Evolutionary conservation across 2,329 filamentous ascomycete species (phyloP), one percentile per base, ranked within the genome.

Genomic region (Thelonectria blattea): DNA sequence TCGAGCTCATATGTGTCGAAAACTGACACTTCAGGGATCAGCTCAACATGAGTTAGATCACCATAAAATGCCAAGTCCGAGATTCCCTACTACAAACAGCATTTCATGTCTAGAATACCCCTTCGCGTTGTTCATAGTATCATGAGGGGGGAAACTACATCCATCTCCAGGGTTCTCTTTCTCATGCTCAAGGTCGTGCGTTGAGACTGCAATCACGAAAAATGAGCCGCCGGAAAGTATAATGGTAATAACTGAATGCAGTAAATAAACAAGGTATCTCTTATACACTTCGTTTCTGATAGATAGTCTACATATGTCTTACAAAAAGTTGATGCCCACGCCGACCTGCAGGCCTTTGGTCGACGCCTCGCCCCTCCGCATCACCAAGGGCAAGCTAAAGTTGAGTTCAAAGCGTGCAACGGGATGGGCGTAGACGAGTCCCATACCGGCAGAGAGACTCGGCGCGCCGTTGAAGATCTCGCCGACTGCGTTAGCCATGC

Each of bases 261-360:
- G 34, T 52, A 58, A 58, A 54, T 30, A 30, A 24, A 9, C 27
- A 32, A 49, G 53, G 56, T 59, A 63, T 64, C 58, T 69, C 47
- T 55, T 58, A 12, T 55, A 52, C 32, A 55, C 47, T 18, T 43
- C 45, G 48, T 20, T 20, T 37, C 41, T 51, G 43, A 41, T 46
- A 30, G 3, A 30, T 56, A 46, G 18, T 50, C 37, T 46, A 54
- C 43, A 52, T 46, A 51, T 54, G n/a, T 58, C 18, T 58, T 90
- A 98, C 83, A 98, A 79, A 75, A 99, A 97, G 79, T 91, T 96
- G 73, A 99, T 93, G 51, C 95, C 95, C 42, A 99, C 92, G n/a
- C 95, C 95, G 70, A 99, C 89, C 75, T 95, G 93, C 65, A 99
- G 74, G 1, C 95, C 95, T 79, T 99, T 99, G 56, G 94, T 87